Evolutionary conservation across 495 filamentous ascomycete genomes (phyloP).

Genomic region (Hyaloscypha variabilis): DNA sequence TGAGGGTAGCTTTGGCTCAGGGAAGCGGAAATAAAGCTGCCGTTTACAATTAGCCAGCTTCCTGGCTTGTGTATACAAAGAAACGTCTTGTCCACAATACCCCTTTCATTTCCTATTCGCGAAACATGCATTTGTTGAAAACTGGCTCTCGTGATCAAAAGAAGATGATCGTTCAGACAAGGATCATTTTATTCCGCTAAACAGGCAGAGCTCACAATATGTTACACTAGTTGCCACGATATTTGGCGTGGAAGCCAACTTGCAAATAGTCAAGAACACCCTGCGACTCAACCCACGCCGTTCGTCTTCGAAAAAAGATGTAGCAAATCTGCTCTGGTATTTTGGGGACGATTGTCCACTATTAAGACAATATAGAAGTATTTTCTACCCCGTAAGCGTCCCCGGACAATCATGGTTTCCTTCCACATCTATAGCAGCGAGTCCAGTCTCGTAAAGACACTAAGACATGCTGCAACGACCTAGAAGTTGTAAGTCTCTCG

Average conservation of each 20-base stretch:
- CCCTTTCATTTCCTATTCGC: no score
- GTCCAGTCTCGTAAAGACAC: slow-evolving; percentile 95
- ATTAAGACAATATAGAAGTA: slow-evolving; percentile 32
- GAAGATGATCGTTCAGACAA: background rate
- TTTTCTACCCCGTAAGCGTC: background rate
- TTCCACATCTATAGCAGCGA: slow-evolving; percentile 70
- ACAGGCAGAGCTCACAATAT: background rate
- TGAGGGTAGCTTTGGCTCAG: slow-evolving; percentile 84
- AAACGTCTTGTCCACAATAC: background rate
- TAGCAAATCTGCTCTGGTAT: slow-evolving; percentile 25
- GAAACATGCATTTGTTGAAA: no score
- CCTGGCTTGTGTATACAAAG: background rate
- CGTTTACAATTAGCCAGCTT: slow-evolving; percentile 4
- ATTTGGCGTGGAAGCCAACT: background rate
- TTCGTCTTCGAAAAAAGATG: background rate
- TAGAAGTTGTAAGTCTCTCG: slow-evolving; percentile 39
- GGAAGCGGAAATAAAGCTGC: slow-evolving; percentile 28
- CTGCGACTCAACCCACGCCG: slow-evolving; percentile 14
- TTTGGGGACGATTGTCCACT: slow-evolving; percentile 23
- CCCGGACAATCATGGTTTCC: background rate
- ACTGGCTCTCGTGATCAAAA: background rate
- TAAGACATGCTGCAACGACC: slow-evolving; percentile 90
- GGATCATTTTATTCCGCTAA: background rate
- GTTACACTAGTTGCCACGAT: background rate
- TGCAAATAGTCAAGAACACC: slow-evolving; percentile 15